Conservation (phyloP, 208 protist species). For the Acanthamoeba quina region DNA sequence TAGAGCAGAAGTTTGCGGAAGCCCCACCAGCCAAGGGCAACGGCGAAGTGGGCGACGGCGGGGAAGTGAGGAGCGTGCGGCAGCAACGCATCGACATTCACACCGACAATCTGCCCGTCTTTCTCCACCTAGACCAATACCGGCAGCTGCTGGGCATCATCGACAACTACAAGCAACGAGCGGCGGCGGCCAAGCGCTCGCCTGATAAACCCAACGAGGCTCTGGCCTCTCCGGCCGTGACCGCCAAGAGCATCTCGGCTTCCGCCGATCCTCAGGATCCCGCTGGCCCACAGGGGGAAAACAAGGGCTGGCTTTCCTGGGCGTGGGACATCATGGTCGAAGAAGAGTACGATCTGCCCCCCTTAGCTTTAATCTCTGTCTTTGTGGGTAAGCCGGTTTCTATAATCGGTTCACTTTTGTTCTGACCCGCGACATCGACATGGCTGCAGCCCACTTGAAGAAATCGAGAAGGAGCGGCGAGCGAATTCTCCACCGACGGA, state of each 20-base stretch:
- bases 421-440: neutral
- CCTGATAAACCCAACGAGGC: neutral
- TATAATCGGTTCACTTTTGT: neutral
- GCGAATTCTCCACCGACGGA: neutral
- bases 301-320: slow-evolving; percentile 32
- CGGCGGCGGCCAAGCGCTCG: neutral
- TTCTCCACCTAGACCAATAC: slow-evolving; percentile 36
- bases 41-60: neutral
- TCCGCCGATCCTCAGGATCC: neutral
- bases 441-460: neutral
- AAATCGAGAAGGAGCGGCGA: neutral
- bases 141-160: slow-evolving; percentile 2
- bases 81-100: slow-evolving; percentile 53
- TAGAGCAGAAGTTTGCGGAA: neutral
- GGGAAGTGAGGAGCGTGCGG: neutral
- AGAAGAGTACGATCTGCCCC: neutral
- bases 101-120: neutral
- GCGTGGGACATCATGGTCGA: slow-evolving; percentile 49
- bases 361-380: neutral
- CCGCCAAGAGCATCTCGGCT: neutral
- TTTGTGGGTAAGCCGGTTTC: neutral
- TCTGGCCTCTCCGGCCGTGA: neutral
- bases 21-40: neutral
- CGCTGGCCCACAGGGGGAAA: neutral
- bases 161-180: slow-evolving; percentile 19